Conservation (phyloP, 2,329 filamentous ascomycete species). For the Hymenotorrendiella dingleyae region DNA sequence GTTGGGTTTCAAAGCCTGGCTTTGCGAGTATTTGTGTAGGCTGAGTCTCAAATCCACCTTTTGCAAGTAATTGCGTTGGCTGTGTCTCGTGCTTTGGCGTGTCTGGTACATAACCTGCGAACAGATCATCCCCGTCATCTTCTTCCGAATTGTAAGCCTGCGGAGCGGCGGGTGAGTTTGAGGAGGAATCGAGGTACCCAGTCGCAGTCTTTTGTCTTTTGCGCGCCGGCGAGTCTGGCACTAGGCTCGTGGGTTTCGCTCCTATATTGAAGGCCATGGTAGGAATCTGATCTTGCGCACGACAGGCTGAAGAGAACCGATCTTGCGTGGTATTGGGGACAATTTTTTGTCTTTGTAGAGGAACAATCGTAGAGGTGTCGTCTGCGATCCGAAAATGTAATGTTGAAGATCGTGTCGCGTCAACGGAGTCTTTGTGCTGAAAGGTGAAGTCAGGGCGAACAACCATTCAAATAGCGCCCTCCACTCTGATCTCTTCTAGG, state of each 20-base stretch:
- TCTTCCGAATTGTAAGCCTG: conserved; percentile 34
- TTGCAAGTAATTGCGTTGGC: conserved; percentile 33
- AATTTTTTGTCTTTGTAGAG: too few relatives aligned
- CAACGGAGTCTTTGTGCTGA: too few relatives aligned
- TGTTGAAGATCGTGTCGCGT: too few relatives aligned
- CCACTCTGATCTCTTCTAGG: too few relatives aligned
- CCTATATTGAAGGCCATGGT: conserved; percentile 19
- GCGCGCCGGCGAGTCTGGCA: conserved; percentile 23
- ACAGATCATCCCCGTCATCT: conserved; percentile 41
- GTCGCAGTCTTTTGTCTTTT: conserved; percentile 29
- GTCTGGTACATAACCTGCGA: conserved; percentile 38
- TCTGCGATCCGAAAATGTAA: too few relatives aligned
- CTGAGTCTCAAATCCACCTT: conserved; percentile 16
- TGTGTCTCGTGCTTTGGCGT: conserved; percentile 34
- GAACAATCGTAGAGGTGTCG: background rate
- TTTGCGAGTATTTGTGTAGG: conserved; percentile 18
- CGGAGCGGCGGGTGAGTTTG: conserved; percentile 20
- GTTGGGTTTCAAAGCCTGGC: conserved; percentile 2
- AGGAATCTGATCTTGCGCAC: too few relatives aligned
- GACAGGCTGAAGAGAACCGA: too few relatives aligned
- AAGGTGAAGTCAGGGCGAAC: too few relatives aligned
- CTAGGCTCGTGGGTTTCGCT: conserved; percentile 3
- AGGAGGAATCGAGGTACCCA: conserved; percentile 28
- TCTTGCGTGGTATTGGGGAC: too few relatives aligned
- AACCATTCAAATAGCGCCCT: too few relatives aligned